These are phyloP conservation scores for Penicillium thymicola DNA, from an alignment of 2,329 filamentous ascomycete species.

Conservation along the genomic window DNA sequence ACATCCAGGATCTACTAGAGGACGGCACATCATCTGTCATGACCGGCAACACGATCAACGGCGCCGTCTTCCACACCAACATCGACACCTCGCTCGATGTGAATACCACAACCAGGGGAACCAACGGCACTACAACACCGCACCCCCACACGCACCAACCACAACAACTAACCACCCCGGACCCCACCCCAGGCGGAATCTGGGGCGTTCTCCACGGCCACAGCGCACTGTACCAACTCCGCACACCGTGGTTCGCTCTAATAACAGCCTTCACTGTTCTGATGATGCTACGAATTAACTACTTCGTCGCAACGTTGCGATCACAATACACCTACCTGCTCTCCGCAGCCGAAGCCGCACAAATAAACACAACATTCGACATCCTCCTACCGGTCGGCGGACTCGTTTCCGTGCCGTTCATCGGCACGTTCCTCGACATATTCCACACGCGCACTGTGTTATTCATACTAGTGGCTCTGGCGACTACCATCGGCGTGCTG, in stretches of 20 bases:
- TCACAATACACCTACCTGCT: conserved; percentile 78
- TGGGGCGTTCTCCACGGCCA: conserved; percentile 81
- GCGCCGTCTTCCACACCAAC: conserved; percentile 14
- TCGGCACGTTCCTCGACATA: conserved; percentile 74
- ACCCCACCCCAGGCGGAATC: conserved; percentile 58
- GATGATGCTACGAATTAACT: conserved; percentile 83
- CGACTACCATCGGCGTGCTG: conserved; percentile 72
- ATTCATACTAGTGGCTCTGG: conserved; percentile 63
- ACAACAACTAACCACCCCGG: conserved; percentile 28
- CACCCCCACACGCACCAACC: conserved; percentile 37
- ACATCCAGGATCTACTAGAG: conserved; percentile 72
- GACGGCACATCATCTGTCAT: conserved; percentile 19
- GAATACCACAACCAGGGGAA: neutral
- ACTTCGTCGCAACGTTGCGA: conserved; percentile 83
- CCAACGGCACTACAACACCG: neutral
- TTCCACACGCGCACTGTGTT: conserved; percentile 71
- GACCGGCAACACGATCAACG: conserved; percentile 10
- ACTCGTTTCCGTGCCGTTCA: conserved; percentile 80
- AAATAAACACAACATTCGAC: conserved; percentile 83
- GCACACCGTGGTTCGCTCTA: conserved; percentile 80
- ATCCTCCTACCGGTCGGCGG: conserved; percentile 79
- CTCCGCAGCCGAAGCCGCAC: conserved; percentile 56
- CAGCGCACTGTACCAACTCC: conserved; percentile 69
- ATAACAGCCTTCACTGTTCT: conserved; percentile 79
- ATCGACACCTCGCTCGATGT: conserved; percentile 2